Evolutionary conservation across 2,329 filamentous ascomycete genomes (phyloP).

Genomic region (Pseudocercospora pini-densiflorae): DNA sequence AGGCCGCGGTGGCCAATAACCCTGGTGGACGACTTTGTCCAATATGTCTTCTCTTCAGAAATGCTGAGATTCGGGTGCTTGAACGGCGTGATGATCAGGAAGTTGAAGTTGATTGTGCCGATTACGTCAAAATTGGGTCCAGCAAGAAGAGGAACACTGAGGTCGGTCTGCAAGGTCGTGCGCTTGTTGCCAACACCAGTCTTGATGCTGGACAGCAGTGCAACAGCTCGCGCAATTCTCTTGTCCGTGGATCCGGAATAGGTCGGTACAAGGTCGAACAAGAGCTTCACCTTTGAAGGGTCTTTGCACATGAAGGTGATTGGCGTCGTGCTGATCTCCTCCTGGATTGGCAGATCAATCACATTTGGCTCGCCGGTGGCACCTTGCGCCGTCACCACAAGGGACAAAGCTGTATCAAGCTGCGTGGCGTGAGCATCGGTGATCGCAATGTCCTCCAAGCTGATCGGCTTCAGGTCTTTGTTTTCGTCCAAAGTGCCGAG

Average conservation of each 20-base stretch:
- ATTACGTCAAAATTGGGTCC: conserved; percentile 85
- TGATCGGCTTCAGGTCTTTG: conserved; percentile 75
- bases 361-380: conserved; percentile 85
- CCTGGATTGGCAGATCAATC: conserved; percentile 90
- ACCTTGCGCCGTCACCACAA: conserved; percentile 85
- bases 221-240: conserved; percentile 85
- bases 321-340: conserved; percentile 91
- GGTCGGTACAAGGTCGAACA: conserved; percentile 95
- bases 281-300: conserved; percentile 77
- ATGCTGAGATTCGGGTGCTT: conserved; percentile 92
- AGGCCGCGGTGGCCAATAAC: conserved; percentile 74
- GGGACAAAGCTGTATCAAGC: conserved; percentile 88
- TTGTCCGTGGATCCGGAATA: conserved; percentile 84
- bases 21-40: conserved; percentile 93
- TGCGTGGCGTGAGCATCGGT: conserved; percentile 89
- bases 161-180: conserved; percentile 90
- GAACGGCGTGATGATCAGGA: conserved; percentile 92
- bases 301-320: conserved; percentile 86
- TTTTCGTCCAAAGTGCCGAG: conserved; percentile 95
- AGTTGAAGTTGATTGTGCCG: conserved; percentile 95
- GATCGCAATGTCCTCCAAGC: conserved; percentile 84
- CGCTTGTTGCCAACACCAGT: conserved; percentile 80
- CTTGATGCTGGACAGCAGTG: conserved; percentile 83
- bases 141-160: conserved; percentile 88
- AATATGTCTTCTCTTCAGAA: conserved; percentile 89